Conservation (phyloP, 768 basidiomycete genomes). For the Saitozyma podzolica region DNA sequence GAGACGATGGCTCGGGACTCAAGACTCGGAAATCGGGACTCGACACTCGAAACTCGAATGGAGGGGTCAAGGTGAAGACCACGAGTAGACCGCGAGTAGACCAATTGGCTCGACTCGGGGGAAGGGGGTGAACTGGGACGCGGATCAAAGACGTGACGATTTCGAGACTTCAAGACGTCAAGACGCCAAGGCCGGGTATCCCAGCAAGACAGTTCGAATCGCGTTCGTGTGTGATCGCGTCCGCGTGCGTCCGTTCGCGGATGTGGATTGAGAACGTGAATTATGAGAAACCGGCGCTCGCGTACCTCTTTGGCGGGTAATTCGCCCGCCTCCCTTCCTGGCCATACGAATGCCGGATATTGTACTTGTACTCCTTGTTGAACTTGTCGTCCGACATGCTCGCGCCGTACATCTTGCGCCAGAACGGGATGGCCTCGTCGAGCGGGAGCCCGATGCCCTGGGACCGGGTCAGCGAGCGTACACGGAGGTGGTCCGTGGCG, state of each 20-base stretch:
- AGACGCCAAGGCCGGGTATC: not conserved
- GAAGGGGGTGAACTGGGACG: not conserved
- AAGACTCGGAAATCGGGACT: no score
- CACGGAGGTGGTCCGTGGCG: not conserved
- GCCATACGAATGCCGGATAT: constrained; percentile 92
- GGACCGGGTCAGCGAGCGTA: not conserved
- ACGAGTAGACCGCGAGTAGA: not conserved
- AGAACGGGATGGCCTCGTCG: constrained; percentile 90
- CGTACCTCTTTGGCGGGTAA: constrained; percentile 84
- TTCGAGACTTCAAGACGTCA: not conserved
- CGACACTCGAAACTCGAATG: not conserved
- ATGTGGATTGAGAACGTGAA: no score
- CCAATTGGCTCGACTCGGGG: not conserved
- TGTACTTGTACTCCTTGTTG: constrained; percentile 96
- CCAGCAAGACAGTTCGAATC: not conserved
- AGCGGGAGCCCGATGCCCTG: constrained; percentile 90
- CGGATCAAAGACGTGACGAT: not conserved
- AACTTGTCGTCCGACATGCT: constrained; percentile 87
- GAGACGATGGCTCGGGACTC: no score
- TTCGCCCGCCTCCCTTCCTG: constrained; percentile 92
- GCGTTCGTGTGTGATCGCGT: not conserved
- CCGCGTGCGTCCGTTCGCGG: no score
- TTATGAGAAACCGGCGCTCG: no score
- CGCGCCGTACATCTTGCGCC: constrained; percentile 75
- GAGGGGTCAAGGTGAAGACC: not conserved